A percentile compares a stretch with the other conserved stretches of the same genome.
phyloP scores from a whole-genome alignment of 306 rosid genomes.

The Lathyrus aphaca region DNA sequence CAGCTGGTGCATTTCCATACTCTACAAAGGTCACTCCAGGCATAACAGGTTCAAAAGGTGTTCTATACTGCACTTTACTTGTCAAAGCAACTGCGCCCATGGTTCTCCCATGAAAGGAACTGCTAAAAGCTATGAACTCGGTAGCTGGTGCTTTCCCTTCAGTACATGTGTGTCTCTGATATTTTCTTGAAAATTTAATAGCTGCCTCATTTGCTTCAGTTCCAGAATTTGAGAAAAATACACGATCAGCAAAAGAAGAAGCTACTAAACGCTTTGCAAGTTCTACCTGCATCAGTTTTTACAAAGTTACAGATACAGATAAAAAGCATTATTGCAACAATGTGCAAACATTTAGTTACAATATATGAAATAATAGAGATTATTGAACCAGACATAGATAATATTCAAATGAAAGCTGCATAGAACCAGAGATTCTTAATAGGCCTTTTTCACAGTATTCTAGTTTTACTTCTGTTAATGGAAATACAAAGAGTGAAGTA shows the following conservation, averaged over 20 bases:
- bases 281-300: conserved; percentile 63
- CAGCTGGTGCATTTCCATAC: conserved; percentile 76
- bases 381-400: neutral
- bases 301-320: conserved; percentile 13
- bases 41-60: conserved; percentile 95
- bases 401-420: conserved; percentile 8
- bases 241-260: conserved; percentile 85
- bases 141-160: conserved; percentile 60
- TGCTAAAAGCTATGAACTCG: conserved; percentile 77
- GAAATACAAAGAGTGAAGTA: conserved; percentile 15
- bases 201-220: conserved; percentile 98
- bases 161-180: conserved; percentile 61
- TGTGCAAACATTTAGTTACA: neutral
- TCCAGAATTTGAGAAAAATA: conserved; percentile 85
- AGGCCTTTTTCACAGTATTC: conserved; percentile 2
- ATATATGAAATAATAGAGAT: conserved; percentile 20
- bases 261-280: conserved; percentile 78
- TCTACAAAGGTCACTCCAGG: conserved; percentile 89
- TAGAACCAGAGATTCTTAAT: conserved; percentile 2
- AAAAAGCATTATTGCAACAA: conserved; percentile 11
- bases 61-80: conserved; percentile 83
- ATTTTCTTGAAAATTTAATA: conserved; percentile 85
- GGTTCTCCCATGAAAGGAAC: conserved; percentile 93
- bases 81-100: conserved; percentile 95
- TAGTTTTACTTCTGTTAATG: conserved; percentile 23